Percentiles rank a stretch among this genome's conserved stretches.
Evolutionary conservation across 2,329 filamentous ascomycete species (phyloP).

Genomic region (Colletotrichum falcatum): DNA sequence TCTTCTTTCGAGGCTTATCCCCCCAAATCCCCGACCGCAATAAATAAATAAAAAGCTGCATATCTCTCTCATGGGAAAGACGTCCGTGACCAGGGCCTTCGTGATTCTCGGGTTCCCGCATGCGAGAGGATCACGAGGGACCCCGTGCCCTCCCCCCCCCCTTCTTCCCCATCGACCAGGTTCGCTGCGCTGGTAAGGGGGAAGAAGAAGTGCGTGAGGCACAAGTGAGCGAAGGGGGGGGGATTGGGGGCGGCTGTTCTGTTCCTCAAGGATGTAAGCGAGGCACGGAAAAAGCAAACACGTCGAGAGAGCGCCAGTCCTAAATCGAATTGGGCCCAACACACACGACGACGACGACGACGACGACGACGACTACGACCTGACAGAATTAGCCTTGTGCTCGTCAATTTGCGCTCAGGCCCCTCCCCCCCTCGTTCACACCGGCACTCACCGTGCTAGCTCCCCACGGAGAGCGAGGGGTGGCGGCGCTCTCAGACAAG

Average conservation of each 20-base stretch:
- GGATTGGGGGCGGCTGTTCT: no score
- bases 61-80: background rate
- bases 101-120: conserved; percentile 9
- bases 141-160: no score
- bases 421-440: conserved; percentile 3
- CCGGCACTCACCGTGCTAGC: background rate
- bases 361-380: background rate
- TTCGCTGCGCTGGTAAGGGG: background rate
- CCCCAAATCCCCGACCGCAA: no score
- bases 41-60: background rate
- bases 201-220: background rate
- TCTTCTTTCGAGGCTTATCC: conserved; percentile 29
- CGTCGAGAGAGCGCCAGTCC: conserved; percentile 17
- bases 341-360: background rate
- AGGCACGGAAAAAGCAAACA: conserved; percentile 31
- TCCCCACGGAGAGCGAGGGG: background rate
- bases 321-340: conserved; percentile 14
- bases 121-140: conserved; percentile 14
- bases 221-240: background rate
- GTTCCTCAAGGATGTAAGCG: background rate
- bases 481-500: no score
- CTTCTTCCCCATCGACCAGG: no score
- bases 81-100: conserved; percentile 12
- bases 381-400: conserved; percentile 30
- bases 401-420: conserved; percentile 18